Conservation (phyloP, 257 asterid genomes). For the Osmanthus fragrans region DNA sequence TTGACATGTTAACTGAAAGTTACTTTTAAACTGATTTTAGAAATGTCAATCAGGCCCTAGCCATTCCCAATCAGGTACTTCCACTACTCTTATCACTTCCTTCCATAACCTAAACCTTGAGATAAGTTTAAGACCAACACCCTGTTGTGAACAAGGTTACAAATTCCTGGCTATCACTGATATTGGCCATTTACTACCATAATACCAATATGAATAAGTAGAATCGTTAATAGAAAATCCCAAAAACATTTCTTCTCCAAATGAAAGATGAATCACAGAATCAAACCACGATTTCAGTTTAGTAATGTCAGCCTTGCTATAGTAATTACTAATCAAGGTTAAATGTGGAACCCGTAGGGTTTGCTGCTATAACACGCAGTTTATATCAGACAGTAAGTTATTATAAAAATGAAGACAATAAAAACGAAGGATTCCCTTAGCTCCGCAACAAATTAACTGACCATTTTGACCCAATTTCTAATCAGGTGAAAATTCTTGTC, state of each 20-base stretch:
- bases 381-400: not conserved
- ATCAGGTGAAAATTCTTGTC: not conserved
- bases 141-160: not conserved
- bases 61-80: not conserved
- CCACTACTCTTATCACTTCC: not conserved
- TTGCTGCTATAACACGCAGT: not conserved
- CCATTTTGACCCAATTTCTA: not conserved
- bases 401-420: not conserved
- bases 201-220: not conserved
- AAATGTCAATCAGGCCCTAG: conserved; percentile 3
- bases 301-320: not conserved
- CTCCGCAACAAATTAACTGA: not conserved
- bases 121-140: not conserved
- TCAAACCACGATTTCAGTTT: not conserved
- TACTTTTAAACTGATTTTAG: not conserved
- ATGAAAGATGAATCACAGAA: not conserved
- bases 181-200: not conserved
- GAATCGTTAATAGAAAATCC: not conserved
- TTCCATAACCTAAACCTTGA: not conserved
- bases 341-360: not conserved
- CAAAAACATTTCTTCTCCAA: not conserved
- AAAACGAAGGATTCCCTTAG: not conserved
- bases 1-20: not conserved
- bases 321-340: not conserved
- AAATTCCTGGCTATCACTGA: not conserved